phyloP scores from a whole-genome alignment of 1,284 basidiomycete species.

The Mycosarcoma mackinlayi region DNA sequence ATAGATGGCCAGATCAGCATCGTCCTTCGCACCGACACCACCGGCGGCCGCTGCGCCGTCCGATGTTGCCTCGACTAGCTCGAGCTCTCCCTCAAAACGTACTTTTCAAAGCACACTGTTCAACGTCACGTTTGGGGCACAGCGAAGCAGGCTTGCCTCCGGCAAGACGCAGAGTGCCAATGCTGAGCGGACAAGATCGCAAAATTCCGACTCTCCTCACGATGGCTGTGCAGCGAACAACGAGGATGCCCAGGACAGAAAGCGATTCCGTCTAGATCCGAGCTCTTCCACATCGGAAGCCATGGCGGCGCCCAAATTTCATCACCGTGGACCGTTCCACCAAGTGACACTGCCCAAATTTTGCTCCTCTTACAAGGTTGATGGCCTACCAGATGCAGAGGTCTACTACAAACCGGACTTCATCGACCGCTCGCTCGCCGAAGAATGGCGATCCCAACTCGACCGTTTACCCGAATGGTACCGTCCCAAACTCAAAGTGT shows the following conservation, averaged over 20 bases:
- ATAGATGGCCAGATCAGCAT: slow-evolving; percentile 12
- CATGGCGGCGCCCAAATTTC: slow-evolving; percentile 23
- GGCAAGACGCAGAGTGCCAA: slow-evolving; percentile 7
- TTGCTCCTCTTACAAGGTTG: slow-evolving; percentile 20
- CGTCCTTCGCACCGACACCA: slow-evolving; percentile 22
- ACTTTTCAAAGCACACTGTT: slow-evolving; percentile 43
- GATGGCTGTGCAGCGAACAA: not conserved
- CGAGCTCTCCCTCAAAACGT: slow-evolving; percentile 20
- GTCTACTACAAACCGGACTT: slow-evolving; percentile 70
- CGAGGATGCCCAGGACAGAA: not conserved
- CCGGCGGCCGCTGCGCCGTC: not conserved
- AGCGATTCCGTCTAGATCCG: slow-evolving; percentile 4
- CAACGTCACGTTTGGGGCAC: slow-evolving; percentile 43
- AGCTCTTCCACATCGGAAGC: not conserved
- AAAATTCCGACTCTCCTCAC: not conserved
- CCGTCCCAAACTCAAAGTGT: slow-evolving; percentile 72
- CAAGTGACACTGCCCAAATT: slow-evolving; percentile 36
- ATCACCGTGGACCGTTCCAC: slow-evolving; percentile 49
- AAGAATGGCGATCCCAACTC: slow-evolving; percentile 70
- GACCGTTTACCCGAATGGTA: slow-evolving; percentile 68
- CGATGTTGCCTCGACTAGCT: not conserved
- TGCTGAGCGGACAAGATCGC: slow-evolving; percentile 22
- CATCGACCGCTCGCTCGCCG: slow-evolving; percentile 64
- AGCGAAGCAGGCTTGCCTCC: slow-evolving; percentile 19
- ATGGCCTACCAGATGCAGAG: slow-evolving; percentile 66